These are phyloP conservation scores for Panaeolus papilionaceus DNA, from an alignment of 768 basidiomycete genomes.

Conservation along the genomic window DNA sequence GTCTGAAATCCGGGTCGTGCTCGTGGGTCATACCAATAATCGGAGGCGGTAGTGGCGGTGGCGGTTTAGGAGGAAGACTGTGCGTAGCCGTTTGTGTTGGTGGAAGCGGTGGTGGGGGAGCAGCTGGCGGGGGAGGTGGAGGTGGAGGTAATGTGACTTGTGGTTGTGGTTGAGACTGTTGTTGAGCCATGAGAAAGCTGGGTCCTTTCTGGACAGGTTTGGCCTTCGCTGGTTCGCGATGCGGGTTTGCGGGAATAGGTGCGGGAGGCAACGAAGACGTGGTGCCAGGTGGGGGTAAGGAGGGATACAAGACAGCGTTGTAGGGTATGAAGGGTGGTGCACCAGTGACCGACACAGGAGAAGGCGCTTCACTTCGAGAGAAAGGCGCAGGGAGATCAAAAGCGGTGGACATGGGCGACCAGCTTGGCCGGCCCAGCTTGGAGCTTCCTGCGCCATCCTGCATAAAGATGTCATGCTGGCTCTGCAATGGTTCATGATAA, in stretches of 20 bases:
- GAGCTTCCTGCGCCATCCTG: neutral
- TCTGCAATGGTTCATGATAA: conserved; percentile 2
- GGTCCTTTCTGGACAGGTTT: conserved; percentile 8
- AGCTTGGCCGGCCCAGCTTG: conserved; percentile 1
- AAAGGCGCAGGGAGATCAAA: conserved; percentile 17
- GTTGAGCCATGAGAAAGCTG: conserved; percentile 3
- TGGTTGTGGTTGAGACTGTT: conserved; percentile 8
- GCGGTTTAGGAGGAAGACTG: conserved; percentile 28
- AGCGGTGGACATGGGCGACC: neutral
- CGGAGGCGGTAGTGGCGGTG: conserved; percentile 23
- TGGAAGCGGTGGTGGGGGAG: conserved; percentile 24
- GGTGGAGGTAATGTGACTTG: conserved; percentile 4
- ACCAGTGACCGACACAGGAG: conserved; percentile 47
- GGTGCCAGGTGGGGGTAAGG: conserved; percentile 20
- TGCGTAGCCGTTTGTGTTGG: conserved; percentile 24
- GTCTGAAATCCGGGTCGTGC: conserved; percentile 49
- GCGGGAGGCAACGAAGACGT: conserved; percentile 20
- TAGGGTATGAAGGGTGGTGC: conserved; percentile 24
- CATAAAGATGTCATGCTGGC: conserved; percentile 1
- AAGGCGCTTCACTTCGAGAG: conserved; percentile 40
- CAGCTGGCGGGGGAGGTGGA: conserved; percentile 21
- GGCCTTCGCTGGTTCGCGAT: conserved; percentile 10
- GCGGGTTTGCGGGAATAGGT: conserved; percentile 18
- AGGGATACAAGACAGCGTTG: conserved; percentile 20
- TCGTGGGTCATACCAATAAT: conserved; percentile 55